Base-by-base conservation (phyloP, 2,329 filamentous ascomycete genomes). In the Reticulascus tulasneorum region DNA sequence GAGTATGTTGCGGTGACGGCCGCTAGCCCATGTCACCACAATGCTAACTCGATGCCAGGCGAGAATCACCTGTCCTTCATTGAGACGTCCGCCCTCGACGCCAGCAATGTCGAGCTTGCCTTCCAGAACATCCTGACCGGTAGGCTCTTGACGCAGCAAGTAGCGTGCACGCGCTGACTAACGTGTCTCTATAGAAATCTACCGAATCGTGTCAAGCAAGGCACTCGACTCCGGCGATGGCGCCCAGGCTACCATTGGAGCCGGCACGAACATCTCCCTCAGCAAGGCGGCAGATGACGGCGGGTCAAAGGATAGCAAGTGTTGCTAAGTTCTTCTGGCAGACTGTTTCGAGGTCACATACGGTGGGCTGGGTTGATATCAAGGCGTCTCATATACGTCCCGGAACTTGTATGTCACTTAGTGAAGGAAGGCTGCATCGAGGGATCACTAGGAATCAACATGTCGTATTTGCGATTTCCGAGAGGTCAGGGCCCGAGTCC, bases 41-140 rank as follows among this genome's bases (percentile, higher is more conserved):
- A 24, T 33, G 24, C 23, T n/a, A n/a, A n/a, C n/a, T n/a, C n/a
- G n/a, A n/a, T n/a, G n/a, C 26, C 52, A 95, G 90, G 88, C 75
- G 90, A 96, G 66, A 95, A 96, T 72, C 91, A 95, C 64, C 78
- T 97, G 29, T 97, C 91, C 33, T 98, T 98, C 67, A 98, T 98
- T 65, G 93, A 98, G 76, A 98, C 93, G 26, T 98, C 94, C 44
- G 93, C 93, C 47, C 83, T 98, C 55, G 93, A 98, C 62, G 93
- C 93, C 54, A 97, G 89, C 79, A 98, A 98, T 61, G 93, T 98
- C 50, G 93, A 98, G 71, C 82, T 97, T 58, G 93, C 93, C 43
- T 97, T 98, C 79, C 91, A 98, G 72, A 97, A 97, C 69, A 98
- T 98, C 61, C 75, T 98, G 62, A 98, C 93, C 60, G 91, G 91